Base-by-base conservation (phyloP, 495 filamentous ascomycete species). In the Aspergillus steynii region DNA sequence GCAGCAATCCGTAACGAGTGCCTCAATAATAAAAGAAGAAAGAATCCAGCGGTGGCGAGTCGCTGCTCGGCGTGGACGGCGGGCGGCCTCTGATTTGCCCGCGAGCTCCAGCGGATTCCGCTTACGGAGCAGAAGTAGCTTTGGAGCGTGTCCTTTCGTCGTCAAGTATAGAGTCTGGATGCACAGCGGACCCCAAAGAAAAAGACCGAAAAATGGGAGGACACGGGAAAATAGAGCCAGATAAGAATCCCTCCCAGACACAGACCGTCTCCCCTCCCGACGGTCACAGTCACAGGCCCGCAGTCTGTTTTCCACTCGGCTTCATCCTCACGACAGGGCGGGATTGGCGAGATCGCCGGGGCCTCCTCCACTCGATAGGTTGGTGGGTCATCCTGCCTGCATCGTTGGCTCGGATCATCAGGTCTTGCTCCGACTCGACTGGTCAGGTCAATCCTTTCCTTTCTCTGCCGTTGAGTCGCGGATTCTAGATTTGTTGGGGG, bases 31-130 rank as follows among this genome's bases (percentile, higher is more conserved):
- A 20, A 20, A 20, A 20, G 20, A 20, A 20, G 20, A 20, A 20
- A 20, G 20, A 20, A 20, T 20, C 20, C 20, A 20, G 20, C 10
- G 12, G 37, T 42, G 37, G 37, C 37, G 37, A 42, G 37, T 42
- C 37, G 37, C 37, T 42, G 61, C 66, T 69, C 31, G 59, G 61
- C 60, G 61, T 69, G 66, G 55, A 49, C 49, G 54, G 52, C 61
- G 59, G 56, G 32, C 50, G 34, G 15, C 48, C 61, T 57, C 55
- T 69, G 63, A 69, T 69, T 66, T 65, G 63, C 58, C 59, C 59
- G 63, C 60, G 53, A 46, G 20, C 47, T 15, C 52, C 34, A 3
- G 29, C 29, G 47, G 29, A 37, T 49, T 59, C 56, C 56, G 56
- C 46, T 59, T 37, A 15, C 42, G 56, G 31, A 59, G 47, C 26